Evolutionary conservation across 2,329 filamentous ascomycete genomes (phyloP).

Genomic region (Coleophoma crateriformis): DNA sequence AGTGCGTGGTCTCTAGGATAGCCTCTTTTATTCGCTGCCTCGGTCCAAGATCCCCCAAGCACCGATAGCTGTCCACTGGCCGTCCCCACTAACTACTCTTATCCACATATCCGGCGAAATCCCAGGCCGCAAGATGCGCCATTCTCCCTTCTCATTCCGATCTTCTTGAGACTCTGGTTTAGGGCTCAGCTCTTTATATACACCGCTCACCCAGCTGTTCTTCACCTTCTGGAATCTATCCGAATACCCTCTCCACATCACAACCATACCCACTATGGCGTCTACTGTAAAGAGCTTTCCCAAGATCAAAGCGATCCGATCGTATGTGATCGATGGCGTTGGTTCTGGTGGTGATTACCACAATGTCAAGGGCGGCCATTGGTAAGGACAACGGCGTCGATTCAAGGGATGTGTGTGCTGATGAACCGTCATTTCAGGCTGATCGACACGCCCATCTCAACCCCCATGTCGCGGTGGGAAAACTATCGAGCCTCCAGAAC

Average conservation of each 20-base stretch:
- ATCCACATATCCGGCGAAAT: neutral
- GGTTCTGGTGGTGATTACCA: constrained; percentile 76
- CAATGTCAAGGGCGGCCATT: constrained; percentile 75
- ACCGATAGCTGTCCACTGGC: neutral
- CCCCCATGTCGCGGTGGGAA: constrained; percentile 85
- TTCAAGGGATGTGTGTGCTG: too few species aligned
- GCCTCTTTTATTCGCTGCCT: neutral
- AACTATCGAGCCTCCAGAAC: constrained; percentile 83
- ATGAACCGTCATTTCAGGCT: constrained; percentile 52
- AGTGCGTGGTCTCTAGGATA: too few species aligned
- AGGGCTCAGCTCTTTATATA: too few species aligned
- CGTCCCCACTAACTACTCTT: neutral
- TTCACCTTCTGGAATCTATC: neutral
- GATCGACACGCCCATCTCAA: constrained; percentile 87
- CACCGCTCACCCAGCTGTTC: neutral
- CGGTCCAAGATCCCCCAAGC: neutral
- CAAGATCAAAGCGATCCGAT: constrained; percentile 69
- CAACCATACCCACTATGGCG: constrained; percentile 15
- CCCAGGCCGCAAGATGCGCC: neutral
- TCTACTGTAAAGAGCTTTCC: constrained; percentile 46
- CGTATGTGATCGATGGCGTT: constrained; percentile 64
- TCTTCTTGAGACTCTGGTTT: neutral
- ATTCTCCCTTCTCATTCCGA: neutral
- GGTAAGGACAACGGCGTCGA: constrained; percentile 35
- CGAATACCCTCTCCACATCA: neutral